Evolutionary conservation across 2,329 filamentous ascomycete genomes (phyloP), one percentile per base, ranked within the genome.

Genomic region (Penicillium sp.): DNA sequence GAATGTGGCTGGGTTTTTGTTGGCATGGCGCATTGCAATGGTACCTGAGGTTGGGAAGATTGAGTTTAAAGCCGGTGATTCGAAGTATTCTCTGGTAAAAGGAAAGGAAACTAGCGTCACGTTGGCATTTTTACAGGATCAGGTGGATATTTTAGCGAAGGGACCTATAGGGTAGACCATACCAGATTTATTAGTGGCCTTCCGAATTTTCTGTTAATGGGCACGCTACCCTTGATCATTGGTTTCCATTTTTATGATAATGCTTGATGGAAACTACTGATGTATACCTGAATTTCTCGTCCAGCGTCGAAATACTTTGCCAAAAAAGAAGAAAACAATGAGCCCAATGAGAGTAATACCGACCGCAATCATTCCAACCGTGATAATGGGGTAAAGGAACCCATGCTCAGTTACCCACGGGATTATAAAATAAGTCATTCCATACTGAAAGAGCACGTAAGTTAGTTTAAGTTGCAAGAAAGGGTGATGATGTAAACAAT

Each of bases 21-120:
- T 67, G 43, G 64, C 62, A 7, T 68, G 64, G 64, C 59, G 60
- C 16, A 61, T 67, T 50, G 44, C 53, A 14, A 53, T 67, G 48
- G 59, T 57, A n/a, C 50, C 60, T 23, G n/a, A 55, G 4, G 29
- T 55, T 53, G 55, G 50, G 11, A 48, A 50, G 3, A 50, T 60
- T 13, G 52, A 58, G 14, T 60, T 43, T 14, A 37, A 16, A 1
- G 27, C 51, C 13, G 49, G 59, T 31, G 10, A 13, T 44, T 55
- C 37, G 10, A 44, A 55, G 21, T 57, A 54, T n/a, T 23, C 55
- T 1, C 21, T 57, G 1, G 45, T 43, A n/a, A 57, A 52, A 27
- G 59, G 54, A 19, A 50, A 50, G 23, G 51, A 59, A 33, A 55
- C 29, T 1, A 42, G 31, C 46, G 43, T 48, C 3, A 59, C 59